A percentile compares a stretch with the other conserved stretches of the same genome.
Evolutionary conservation across 1,139 yeast genomes (phyloP).

Genomic region (Hanseniaspora gamundiae): DNA sequence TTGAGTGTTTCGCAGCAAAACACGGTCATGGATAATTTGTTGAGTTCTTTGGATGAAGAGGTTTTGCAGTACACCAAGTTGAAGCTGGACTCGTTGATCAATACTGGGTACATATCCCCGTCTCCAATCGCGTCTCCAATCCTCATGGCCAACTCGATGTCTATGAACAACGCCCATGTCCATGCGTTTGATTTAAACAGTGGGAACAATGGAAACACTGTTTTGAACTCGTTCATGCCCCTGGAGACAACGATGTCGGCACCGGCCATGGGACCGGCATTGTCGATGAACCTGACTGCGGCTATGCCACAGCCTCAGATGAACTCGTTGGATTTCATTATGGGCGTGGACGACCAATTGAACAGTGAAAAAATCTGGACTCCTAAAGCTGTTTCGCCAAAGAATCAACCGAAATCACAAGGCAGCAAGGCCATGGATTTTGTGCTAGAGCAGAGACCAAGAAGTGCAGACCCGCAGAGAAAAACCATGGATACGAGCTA

Average conservation of each 20-base stretch:
- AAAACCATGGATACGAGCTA: too few relatives aligned
- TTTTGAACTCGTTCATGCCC: constrained; percentile 19
- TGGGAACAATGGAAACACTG: constrained; percentile 19
- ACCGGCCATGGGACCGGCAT: constrained; percentile 3
- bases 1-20: constrained; percentile 45
- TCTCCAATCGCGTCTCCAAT: constrained; percentile 14
- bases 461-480: constrained; percentile 27
- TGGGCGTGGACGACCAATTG: constrained; percentile 5
- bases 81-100: constrained; percentile 21
- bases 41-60: constrained; percentile 39
- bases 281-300: constrained; percentile 1
- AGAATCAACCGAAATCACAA: constrained; percentile 5
- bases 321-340: constrained; percentile 7
- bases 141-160: not conserved
- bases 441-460: constrained; percentile 25
- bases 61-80: constrained; percentile 35
- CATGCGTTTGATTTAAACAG: constrained; percentile 7
- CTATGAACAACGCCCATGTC: constrained; percentile 1
- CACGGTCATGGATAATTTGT: constrained; percentile 45
- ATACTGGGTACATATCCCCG: constrained; percentile 21
- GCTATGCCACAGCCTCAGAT: constrained; percentile 4
- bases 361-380: not conserved
- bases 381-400: not conserved
- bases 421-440: constrained; percentile 19
- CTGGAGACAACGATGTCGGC: constrained; percentile 11